Evolutionary conservation across 495 filamentous ascomycete genomes (phyloP), one percentile per base, ranked within the genome.

Genomic region (Podospora sp.): DNA sequence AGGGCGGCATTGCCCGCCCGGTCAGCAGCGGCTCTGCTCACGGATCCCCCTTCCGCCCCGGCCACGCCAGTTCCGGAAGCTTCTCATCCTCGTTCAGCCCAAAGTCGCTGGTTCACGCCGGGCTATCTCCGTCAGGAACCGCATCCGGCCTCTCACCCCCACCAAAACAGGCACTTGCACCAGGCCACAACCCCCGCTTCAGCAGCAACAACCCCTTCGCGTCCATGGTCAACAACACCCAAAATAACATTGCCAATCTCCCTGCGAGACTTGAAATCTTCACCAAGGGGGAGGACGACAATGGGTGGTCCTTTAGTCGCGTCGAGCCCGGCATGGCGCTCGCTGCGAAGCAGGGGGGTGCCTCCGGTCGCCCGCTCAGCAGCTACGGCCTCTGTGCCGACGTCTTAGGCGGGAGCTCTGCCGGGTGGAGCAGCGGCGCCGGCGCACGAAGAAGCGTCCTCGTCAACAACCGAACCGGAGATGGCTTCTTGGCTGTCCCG

Each of bases 401-500:
- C 60, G 58, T 71, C 7, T 29, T 75, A 65, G 75, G 75, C 8
- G 73, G 78, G 1, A 69, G 62, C 25, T 67, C 73, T 6, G 65
- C 75, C 14, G 80, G 79, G 1, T 83, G 80, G 80, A 77, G 78
- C 62, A 70, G 71, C 21, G 77, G 78, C 8, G 77, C 73, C 0
- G 80, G 81, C 1, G 79, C 79, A 7, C 73, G 85, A 62, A 78
- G 77, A 69, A 85, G 84, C 63, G 73, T 83, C 24, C 69, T 82
- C 25, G 78, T 84, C 25, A 91, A 91, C 25, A 91, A 91, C 1
- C 92, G 93, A 65, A 90, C 89, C 11, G 90, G 91, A 66, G 91
- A 92, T 9, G 91, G 91, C 8, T 97, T 92, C 77, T 78, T 96
- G 51, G 89, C 91, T 8, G 88, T 97, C 33, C 93, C 92, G 1